Conservation (phyloP, 192 early-diverging fungal genomes). For the Spinellus fusiger region DNA sequence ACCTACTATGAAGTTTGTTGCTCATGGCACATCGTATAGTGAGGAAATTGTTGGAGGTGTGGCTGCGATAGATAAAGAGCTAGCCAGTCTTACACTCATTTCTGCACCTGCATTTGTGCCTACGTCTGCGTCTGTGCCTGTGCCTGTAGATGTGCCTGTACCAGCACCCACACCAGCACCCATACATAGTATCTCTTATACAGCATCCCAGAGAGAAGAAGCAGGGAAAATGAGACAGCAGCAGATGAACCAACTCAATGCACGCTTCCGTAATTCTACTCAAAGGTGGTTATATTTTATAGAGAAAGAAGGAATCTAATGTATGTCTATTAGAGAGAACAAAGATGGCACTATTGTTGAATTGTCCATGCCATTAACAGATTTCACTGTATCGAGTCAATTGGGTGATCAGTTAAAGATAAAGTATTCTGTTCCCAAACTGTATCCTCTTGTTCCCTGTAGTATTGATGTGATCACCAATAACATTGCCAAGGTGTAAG, state of each 20-base stretch:
- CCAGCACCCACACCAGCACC: neutral
- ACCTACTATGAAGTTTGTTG: conserved; percentile 25
- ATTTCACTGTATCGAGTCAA: conserved; percentile 5
- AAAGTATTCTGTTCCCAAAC: conserved; percentile 18
- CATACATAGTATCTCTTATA: neutral
- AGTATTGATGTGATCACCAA: conserved; percentile 15
- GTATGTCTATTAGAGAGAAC: neutral
- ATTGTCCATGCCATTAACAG: conserved; percentile 5
- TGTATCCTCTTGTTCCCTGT: conserved; percentile 39
- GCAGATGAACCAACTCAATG: conserved; percentile 14
- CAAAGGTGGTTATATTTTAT: no score
- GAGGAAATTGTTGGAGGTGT: no score
- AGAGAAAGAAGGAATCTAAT: no score
- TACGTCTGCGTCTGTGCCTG: neutral
- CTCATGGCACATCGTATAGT: conserved; percentile 7
- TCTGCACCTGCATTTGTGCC: neutral
- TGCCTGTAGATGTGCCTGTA: no score
- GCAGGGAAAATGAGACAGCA: neutral
- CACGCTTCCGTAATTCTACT: conserved; percentile 16
- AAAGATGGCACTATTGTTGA: neutral
- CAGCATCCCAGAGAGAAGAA: neutral
- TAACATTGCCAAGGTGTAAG: no score
- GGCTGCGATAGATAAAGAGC: neutral
- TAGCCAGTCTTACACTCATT: neutral
- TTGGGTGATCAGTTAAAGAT: conserved; percentile 2